These are phyloP conservation scores for Boechera retrofracta DNA, from an alignment of 345 rosid species.

Conservation along the genomic window DNA sequence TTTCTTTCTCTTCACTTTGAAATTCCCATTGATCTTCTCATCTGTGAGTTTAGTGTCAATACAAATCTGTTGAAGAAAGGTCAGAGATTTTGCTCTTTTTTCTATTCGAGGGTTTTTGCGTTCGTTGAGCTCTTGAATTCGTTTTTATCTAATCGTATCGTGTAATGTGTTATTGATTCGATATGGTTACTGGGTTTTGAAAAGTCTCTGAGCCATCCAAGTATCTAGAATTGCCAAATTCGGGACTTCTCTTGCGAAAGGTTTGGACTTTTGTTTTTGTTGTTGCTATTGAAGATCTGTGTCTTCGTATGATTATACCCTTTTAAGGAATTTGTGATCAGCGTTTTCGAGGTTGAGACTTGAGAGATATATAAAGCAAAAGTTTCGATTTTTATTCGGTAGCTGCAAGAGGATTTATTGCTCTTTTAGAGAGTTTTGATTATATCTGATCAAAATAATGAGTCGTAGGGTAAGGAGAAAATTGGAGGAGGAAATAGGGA, in stretches of 20 bases:
- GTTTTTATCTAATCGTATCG: neutral
- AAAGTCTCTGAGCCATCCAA: conserved; percentile 9
- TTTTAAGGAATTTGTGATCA: conserved; percentile 25
- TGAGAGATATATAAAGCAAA: neutral
- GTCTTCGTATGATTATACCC: conserved; percentile 10
- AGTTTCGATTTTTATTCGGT: neutral
- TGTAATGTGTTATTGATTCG: conserved; percentile 37
- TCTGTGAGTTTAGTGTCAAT: conserved; percentile 32
- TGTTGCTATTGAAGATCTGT: conserved; percentile 36
- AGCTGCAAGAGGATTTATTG: conserved; percentile 19
- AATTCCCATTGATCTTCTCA: conserved; percentile 27
- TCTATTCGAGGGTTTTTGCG: conserved; percentile 40
- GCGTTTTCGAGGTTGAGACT: neutral
- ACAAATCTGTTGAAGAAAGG: conserved; percentile 29
- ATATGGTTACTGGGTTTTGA: conserved; percentile 26
- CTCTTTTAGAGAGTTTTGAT: neutral
- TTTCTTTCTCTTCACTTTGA: conserved; percentile 15
- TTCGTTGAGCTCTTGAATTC: conserved; percentile 31
- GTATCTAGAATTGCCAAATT: conserved; percentile 15
- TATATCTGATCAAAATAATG: conserved; percentile 49
- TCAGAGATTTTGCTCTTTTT: conserved; percentile 19
- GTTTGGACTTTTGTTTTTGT: conserved; percentile 15
- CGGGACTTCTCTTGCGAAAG: conserved; percentile 17
- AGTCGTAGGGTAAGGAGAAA: conserved; percentile 81
- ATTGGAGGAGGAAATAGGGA: conserved; percentile 69